Evolutionary conservation across 192 early-diverging fungal species (phyloP).

Genomic region (Backusella tarrabulga): DNA sequence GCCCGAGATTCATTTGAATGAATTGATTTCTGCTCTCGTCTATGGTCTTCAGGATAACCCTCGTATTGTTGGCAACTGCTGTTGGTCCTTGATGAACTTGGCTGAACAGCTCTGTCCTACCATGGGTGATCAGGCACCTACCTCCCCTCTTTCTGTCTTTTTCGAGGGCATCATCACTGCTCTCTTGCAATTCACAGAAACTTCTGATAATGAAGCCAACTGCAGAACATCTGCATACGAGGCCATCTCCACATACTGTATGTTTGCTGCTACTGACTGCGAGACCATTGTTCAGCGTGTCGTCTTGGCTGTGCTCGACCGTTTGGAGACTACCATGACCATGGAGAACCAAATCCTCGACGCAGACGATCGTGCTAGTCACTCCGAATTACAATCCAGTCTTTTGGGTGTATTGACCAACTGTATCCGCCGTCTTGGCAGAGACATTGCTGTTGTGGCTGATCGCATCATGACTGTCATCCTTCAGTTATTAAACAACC

Average conservation of each 20-base stretch:
- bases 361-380: conserved; percentile 77
- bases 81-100: conserved; percentile 94
- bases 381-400: conserved; percentile 90
- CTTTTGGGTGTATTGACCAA: conserved; percentile 88
- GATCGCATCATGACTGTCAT: conserved; percentile 91
- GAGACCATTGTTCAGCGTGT: conserved; percentile 74
- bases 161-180: conserved; percentile 82
- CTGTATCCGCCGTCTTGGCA: conserved; percentile 77
- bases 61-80: conserved; percentile 93
- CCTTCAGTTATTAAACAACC: conserved; percentile 70
- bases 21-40: conserved; percentile 73
- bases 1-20: conserved; percentile 68
- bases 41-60: conserved; percentile 82
- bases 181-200: conserved; percentile 73
- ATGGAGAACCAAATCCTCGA: conserved; percentile 71
- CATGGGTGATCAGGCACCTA: conserved; percentile 52
- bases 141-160: conserved; percentile 77
- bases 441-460: conserved; percentile 69
- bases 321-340: conserved; percentile 74
- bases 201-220: conserved; percentile 76
- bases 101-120: conserved; percentile 76
- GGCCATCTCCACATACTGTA: conserved; percentile 83
- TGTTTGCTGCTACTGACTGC: conserved; percentile 67
- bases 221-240: conserved; percentile 92
- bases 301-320: conserved; percentile 70